phyloP scores from a whole-genome alignment of 495 filamentous ascomycete species.

The Neurospora africana region DNA sequence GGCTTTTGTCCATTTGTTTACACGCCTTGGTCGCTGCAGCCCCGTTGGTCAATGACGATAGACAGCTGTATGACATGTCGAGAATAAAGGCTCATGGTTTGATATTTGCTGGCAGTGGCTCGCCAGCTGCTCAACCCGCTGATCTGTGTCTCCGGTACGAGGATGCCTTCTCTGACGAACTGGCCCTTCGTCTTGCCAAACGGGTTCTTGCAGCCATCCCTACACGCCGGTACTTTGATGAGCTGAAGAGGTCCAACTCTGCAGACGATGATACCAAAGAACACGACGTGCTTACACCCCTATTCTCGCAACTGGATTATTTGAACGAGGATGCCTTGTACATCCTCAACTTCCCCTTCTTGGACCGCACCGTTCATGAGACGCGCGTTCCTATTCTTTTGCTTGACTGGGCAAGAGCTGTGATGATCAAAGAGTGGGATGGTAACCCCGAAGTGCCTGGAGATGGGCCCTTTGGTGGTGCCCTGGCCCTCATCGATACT shows the following conservation, averaged over 20 bases:
- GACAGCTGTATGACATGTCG: conserved; percentile 40
- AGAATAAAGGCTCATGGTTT: conserved; percentile 38
- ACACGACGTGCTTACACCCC: conserved; percentile 32
- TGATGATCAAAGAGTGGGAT: conserved; percentile 70
- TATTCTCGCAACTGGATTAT: conserved; percentile 40
- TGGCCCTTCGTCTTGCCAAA: conserved; percentile 40
- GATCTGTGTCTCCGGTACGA: conserved; percentile 43
- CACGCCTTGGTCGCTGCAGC: conserved; percentile 43
- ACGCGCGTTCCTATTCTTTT: conserved; percentile 44
- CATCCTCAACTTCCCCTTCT: conserved; percentile 35
- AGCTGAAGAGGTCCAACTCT: conserved; percentile 24
- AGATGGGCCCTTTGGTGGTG: conserved; percentile 58
- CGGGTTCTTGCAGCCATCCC: conserved; percentile 41
- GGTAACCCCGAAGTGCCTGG: conserved; percentile 57
- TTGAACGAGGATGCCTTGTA: conserved; percentile 27
- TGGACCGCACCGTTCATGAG: conserved; percentile 38
- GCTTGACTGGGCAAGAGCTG: conserved; percentile 69
- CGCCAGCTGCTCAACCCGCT: conserved; percentile 28
- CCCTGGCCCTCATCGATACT: conserved; percentile 61
- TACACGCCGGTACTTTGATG: conserved; percentile 35
- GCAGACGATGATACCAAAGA: conserved; percentile 17
- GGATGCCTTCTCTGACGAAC: conserved; percentile 41
- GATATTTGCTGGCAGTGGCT: conserved; percentile 24
- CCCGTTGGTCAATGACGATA: conserved; percentile 34
- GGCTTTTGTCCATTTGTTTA: conserved; percentile 41